A percentile compares a stretch with the other conserved stretches of the same genome.
These are phyloP conservation scores for Colletotrichum incanum DNA, from an alignment of 2,329 filamentous ascomycete species.

Conservation along the genomic window DNA sequence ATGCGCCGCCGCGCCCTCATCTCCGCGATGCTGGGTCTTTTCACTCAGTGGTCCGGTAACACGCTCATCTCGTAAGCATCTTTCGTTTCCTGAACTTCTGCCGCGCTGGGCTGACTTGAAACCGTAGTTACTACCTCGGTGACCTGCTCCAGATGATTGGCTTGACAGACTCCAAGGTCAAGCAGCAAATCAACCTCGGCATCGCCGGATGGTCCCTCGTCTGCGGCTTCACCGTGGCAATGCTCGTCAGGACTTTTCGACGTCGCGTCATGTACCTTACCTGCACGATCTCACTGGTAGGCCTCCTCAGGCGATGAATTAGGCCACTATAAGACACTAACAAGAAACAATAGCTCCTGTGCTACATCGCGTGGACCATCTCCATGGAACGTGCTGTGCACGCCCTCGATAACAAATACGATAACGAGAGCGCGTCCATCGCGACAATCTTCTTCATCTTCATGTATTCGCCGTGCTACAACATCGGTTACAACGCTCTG, in stretches of 20 bases:
- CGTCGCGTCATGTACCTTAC: slow-evolving; percentile 65
- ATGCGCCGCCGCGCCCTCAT: slow-evolving; percentile 67
- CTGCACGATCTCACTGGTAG: slow-evolving; percentile 56
- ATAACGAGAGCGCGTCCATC: slow-evolving; percentile 53
- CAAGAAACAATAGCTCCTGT: slow-evolving; percentile 48
- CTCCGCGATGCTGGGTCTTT: slow-evolving; percentile 65
- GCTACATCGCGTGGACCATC: slow-evolving; percentile 70
- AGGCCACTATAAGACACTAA: not conserved
- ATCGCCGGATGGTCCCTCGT: slow-evolving; percentile 65
- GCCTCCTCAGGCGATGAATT: not conserved
- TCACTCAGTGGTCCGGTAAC: slow-evolving; percentile 70
- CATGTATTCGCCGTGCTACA: slow-evolving; percentile 69
- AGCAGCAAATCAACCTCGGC: slow-evolving; percentile 63
- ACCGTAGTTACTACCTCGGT: slow-evolving; percentile 60
- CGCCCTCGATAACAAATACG: slow-evolving; percentile 48
- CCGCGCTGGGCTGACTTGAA: not conserved
- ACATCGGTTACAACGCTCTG: slow-evolving; percentile 74
- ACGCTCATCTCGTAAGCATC: slow-evolving; percentile 58
- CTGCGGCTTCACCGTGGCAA: slow-evolving; percentile 59
- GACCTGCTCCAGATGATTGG: slow-evolving; percentile 63
- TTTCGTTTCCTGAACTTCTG: not conserved
- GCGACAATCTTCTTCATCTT: slow-evolving; percentile 70
- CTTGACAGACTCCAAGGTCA: slow-evolving; percentile 57
- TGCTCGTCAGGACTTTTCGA: slow-evolving; percentile 61
- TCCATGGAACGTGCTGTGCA: slow-evolving; percentile 56